Percentiles rank a stretch among this genome's conserved stretches.
phyloP scores from a whole-genome alignment of 2,329 filamentous ascomycete genomes.

The Ophiostoma fasciatum region DNA sequence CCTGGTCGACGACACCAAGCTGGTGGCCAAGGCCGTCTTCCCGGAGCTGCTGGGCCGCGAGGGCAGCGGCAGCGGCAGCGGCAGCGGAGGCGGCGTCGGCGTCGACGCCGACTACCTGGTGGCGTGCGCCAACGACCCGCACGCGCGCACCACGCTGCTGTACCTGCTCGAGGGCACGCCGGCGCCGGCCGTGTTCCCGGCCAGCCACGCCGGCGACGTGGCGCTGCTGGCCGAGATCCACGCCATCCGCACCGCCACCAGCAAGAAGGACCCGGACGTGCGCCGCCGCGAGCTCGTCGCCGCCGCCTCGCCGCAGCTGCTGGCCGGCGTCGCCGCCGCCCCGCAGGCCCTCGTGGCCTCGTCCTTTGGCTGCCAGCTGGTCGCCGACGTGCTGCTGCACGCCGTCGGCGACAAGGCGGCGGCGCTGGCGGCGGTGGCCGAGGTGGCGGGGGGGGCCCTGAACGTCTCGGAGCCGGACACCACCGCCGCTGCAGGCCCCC shows the following conservation, averaged over 20 bases:
- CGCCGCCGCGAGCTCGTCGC: constrained; percentile 64
- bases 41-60: constrained; percentile 67
- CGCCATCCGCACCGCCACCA: constrained; percentile 65
- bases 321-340: constrained; percentile 56
- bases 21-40: constrained; percentile 74
- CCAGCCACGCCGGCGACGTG: constrained; percentile 48
- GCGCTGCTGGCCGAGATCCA: constrained; percentile 64
- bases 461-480: too few species aligned
- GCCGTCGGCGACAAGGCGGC: constrained; percentile 60
- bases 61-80: constrained; percentile 45
- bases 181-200: constrained; percentile 45
- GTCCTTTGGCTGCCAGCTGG: constrained; percentile 74
- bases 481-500: constrained; percentile 28
- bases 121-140: constrained; percentile 48
- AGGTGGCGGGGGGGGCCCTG: constrained; percentile 43
- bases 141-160: constrained; percentile 53
- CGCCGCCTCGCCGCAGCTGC: constrained; percentile 57
- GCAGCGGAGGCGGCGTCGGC: constrained; percentile 54
- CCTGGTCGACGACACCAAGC: constrained; percentile 84
- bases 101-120: constrained; percentile 49
- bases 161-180: constrained; percentile 67
- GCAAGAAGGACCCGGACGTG: constrained; percentile 75
- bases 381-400: constrained; percentile 67
- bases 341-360: constrained; percentile 55
- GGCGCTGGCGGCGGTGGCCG: constrained; percentile 57